A percentile compares a stretch with the other conserved stretches of the same genome.
Conservation (phyloP, 1,284 basidiomycete genomes). For the Austroboletus niveus region DNA sequence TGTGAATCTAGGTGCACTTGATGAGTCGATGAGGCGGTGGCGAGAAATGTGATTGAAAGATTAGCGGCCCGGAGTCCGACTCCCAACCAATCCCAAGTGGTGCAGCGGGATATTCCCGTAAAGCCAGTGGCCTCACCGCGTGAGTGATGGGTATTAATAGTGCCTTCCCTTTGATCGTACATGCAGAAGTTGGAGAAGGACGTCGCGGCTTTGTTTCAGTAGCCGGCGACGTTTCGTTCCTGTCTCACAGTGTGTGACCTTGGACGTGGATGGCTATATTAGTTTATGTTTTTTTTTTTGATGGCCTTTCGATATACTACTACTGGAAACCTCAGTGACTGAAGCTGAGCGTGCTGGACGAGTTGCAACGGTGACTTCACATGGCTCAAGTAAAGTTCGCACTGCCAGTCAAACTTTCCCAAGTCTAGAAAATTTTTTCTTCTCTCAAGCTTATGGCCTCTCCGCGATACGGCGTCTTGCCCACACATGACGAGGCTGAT, state of each 20-base stretch:
- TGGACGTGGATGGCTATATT: not conserved
- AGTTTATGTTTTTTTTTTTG: not conserved
- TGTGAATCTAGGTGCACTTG: too few species aligned
- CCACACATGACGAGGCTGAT: slow-evolving; percentile 15
- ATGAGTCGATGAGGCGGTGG: too few species aligned
- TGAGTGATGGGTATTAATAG: not conserved
- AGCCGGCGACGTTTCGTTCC: not conserved
- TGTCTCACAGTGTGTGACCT: not conserved
- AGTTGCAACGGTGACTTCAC: not conserved
- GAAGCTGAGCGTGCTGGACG: not conserved
- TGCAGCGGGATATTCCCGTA: not conserved
- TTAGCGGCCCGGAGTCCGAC: too few species aligned
- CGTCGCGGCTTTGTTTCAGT: not conserved
- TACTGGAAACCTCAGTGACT: not conserved
- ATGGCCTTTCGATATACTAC: not conserved
- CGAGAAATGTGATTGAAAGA: too few species aligned
- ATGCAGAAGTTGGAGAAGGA: not conserved
- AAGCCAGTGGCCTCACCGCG: not conserved
- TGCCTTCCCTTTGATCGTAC: not conserved
- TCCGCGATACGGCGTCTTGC: slow-evolving; percentile 8
- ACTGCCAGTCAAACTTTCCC: not conserved
- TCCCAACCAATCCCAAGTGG: too few species aligned
- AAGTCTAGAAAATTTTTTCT: not conserved
- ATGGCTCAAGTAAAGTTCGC: not conserved
- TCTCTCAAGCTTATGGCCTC: slow-evolving; percentile 12